Evolutionary conservation across 2,329 filamentous ascomycete genomes (phyloP), one percentile per base, ranked within the genome.

Genomic region (Colletotrichum noveboracense): DNA sequence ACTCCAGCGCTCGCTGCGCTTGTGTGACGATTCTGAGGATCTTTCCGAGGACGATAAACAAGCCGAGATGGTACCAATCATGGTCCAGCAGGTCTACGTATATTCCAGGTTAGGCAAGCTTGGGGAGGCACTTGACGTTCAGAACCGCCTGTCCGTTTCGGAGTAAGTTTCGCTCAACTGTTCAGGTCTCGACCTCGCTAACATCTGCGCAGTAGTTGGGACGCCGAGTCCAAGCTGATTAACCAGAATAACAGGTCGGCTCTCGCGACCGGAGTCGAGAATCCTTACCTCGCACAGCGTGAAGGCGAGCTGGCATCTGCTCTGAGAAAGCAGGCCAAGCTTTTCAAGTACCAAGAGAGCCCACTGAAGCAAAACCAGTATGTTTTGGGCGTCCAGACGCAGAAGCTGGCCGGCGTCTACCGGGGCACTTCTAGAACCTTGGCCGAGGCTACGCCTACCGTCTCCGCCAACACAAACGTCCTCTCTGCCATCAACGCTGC

Each of bases 71-170:
- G 86, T 94, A 34, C 94, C 95, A 12, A 96, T 97, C 74, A 88
- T 93, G 36, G 90, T 95, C 28, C 95, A 97, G 83, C 93, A 95
- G 80, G 90, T 94, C 30, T 96, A 94, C 79, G 93, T 95, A 2
- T 88, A 94, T 73, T 89, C 90, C 3, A 91, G 90, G 78, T 83
- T 94, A 76, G 94, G 94, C 21, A 93, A 93, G 79, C 80, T 87
- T 18, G 89, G 91, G 30, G 93, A 96, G 78, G 94, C 94, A 0
- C 87, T 89, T 65, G 87, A 90, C 58, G 81, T 96, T 38, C 91
- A 92, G 66, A 89, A 88, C 68, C 89, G 88, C n/a, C 86, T 96
- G 34, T 89, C 89, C n/a, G 84, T 90, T 72, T 85, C 89, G 66
- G 89, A 91, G 93, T 95, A 86, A 83, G 92, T 84, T 5, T 52